Evolutionary conservation across 345 rosid species (phyloP).

Genomic region (Aegle marmelos): DNA sequence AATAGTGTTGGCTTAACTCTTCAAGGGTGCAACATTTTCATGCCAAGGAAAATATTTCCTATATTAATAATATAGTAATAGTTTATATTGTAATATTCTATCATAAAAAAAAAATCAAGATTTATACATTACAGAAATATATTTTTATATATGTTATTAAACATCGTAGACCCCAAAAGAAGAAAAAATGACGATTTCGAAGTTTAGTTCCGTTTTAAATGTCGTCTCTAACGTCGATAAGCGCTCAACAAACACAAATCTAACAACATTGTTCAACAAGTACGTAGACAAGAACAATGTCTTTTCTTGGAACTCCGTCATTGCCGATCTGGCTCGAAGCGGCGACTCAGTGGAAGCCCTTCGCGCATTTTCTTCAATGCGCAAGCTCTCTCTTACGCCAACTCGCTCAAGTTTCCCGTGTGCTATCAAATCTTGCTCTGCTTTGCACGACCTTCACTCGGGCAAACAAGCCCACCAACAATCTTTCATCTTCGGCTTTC

Average conservation of each 20-base stretch:
- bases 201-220: neutral
- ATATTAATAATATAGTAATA: too few relatives aligned
- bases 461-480: constrained; percentile 87
- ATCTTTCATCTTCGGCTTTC: constrained; percentile 63
- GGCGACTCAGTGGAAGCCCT: constrained; percentile 77
- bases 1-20: too few relatives aligned
- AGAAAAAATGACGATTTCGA: constrained; percentile 42
- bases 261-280: constrained; percentile 58
- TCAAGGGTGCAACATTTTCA: too few relatives aligned
- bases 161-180: neutral
- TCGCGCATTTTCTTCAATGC: constrained; percentile 78
- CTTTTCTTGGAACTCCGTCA: constrained; percentile 85
- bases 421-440: constrained; percentile 79
- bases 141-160: neutral
- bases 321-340: constrained; percentile 74
- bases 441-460: constrained; percentile 62
- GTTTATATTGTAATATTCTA: neutral
- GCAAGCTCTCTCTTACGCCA: constrained; percentile 62
- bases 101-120: neutral
- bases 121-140: too few relatives aligned
- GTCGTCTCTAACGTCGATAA: constrained; percentile 19
- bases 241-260: constrained; percentile 45
- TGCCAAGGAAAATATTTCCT: too few relatives aligned
- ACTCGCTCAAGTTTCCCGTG: constrained; percentile 83
- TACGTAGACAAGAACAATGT: constrained; percentile 68